Evolutionary conservation across 805 yeast species (phyloP).

Genomic region (Wickerhamiella australiensis): DNA sequence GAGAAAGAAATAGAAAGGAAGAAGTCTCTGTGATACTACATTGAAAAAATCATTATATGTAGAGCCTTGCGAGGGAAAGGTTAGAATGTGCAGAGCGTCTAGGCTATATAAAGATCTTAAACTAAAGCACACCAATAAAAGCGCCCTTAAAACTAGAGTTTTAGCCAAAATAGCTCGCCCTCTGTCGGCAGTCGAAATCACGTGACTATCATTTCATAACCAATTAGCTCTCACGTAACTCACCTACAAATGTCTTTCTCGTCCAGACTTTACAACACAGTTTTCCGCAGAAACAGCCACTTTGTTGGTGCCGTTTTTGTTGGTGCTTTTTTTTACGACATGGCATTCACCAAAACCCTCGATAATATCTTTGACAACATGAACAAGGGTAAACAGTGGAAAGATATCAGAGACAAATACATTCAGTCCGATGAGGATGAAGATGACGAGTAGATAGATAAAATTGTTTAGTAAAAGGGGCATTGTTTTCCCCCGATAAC

Average conservation of each 20-base stretch:
- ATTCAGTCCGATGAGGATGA: constrained; percentile 23
- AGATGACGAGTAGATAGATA: constrained; percentile 17
- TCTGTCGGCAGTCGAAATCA: neutral
- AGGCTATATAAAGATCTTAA: no score
- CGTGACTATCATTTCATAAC: constrained; percentile 8
- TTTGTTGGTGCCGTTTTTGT: constrained; percentile 74
- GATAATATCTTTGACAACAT: constrained; percentile 29
- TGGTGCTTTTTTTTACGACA: constrained; percentile 66
- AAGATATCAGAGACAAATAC: constrained; percentile 25
- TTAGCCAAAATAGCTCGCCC: neutral
- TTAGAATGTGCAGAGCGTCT: no score
- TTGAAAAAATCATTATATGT: no score
- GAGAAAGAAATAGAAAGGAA: neutral
- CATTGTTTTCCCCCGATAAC: no score
- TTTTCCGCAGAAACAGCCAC: constrained; percentile 83
- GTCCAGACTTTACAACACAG: constrained; percentile 46
- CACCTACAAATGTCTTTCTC: constrained; percentile 24
- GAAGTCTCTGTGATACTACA: neutral
- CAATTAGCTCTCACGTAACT: constrained; percentile 13
- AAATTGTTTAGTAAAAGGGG: neutral
- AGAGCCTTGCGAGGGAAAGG: no score
- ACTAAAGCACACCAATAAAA: neutral
- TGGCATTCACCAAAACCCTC: constrained; percentile 28
- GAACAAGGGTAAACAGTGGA: constrained; percentile 31
- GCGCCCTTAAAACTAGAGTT: neutral